Base-by-base conservation (phyloP, 352 stramenopile genomes). In the Sclerospora graminicola region DNA sequence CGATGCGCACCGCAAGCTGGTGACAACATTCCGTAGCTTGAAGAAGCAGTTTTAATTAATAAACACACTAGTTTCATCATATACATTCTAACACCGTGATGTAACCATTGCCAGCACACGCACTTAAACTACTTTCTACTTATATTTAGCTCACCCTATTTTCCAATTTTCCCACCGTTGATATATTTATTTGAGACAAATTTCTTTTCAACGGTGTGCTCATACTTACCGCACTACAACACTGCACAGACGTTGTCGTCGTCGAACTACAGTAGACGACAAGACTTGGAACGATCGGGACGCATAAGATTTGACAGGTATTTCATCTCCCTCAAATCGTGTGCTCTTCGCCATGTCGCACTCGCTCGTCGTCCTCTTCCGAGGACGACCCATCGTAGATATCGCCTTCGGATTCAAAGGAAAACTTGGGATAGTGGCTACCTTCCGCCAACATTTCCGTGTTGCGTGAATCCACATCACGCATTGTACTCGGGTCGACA, bases 401-500 rank as follows among this genome's bases (percentile, higher is more conserved):
- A 34, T 72, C 65, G 7, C 33, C 38, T n/a, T 73, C 57, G 5
- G 68, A 81, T 41, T 66, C 69, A 20, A 68, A 73, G n/a, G 76
- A 89, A 41, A 85, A 77, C 47, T 81, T 64, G 7, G 54, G 59
- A 40, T 84, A 89, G 19, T 61, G 71, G 33, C 58, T 54, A 32
- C 80, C 71, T 6, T 63, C 48, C 8, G 82, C 69, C 11, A 85
- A 27, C 53, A 70, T 68, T 60, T 89, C 76, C 5, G 73, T 89
- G 51, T 74, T 77, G 35, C 76, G 70, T n/a, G 58, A 57, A 30
- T 84, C 72, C 19, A 60, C 66, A 5, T 78, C 70, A 2, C 40
- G 59, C 41, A 89, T 64, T 29, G 63, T 76, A 18, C 58, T 60
- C 1, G 70, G 69, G 45, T 79, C 70, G 0, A 89, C 73, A 23